A percentile compares a stretch with the other conserved stretches of the same genome.
These are phyloP conservation scores for Capronia coronata DNA, from an alignment of 2,329 filamentous ascomycete genomes.

Conservation along the genomic window DNA sequence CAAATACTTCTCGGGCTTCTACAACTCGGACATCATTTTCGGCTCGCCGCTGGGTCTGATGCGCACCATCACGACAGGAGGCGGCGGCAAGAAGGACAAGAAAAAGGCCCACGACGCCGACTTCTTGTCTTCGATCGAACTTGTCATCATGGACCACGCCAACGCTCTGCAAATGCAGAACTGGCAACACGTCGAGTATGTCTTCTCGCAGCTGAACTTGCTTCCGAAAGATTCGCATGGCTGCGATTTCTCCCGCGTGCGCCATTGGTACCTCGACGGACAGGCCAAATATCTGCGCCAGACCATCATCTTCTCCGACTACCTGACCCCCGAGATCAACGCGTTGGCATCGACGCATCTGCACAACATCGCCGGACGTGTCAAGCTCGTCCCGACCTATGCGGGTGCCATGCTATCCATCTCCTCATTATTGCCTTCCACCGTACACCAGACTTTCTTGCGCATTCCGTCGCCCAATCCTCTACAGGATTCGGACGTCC, in stretches of 20 bases:
- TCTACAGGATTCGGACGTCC: conserved; percentile 70
- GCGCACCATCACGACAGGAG: conserved; percentile 72
- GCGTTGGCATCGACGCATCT: conserved; percentile 69
- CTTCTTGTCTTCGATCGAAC: conserved; percentile 83
- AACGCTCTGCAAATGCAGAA: conserved; percentile 96
- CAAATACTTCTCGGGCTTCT: conserved; percentile 92
- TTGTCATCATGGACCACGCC: conserved; percentile 83
- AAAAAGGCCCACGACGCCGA: conserved; percentile 68
- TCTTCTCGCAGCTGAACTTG: conserved; percentile 84
- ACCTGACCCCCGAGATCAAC: conserved; percentile 82
- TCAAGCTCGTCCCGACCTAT: conserved; percentile 65
- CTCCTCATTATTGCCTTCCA: conserved; percentile 46
- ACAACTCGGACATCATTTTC: conserved; percentile 91
- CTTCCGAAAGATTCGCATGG: conserved; percentile 85
- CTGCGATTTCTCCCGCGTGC: conserved; percentile 86
- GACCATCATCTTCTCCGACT: conserved; percentile 72
- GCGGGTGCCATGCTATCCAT: conserved; percentile 67
- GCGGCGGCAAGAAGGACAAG: conserved; percentile 35
- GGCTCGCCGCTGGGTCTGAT: conserved; percentile 84
- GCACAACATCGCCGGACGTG: conserved; percentile 72
- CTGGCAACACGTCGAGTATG: conserved; percentile 90
- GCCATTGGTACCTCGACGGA: conserved; percentile 87
- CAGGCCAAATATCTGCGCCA: conserved; percentile 76
- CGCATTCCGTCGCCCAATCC: conserved; percentile 69
- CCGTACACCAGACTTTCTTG: conserved; percentile 79